These are phyloP conservation scores for Aspergillus ostianus DNA, from an alignment of 495 filamentous ascomycete species.

Conservation along the genomic window DNA sequence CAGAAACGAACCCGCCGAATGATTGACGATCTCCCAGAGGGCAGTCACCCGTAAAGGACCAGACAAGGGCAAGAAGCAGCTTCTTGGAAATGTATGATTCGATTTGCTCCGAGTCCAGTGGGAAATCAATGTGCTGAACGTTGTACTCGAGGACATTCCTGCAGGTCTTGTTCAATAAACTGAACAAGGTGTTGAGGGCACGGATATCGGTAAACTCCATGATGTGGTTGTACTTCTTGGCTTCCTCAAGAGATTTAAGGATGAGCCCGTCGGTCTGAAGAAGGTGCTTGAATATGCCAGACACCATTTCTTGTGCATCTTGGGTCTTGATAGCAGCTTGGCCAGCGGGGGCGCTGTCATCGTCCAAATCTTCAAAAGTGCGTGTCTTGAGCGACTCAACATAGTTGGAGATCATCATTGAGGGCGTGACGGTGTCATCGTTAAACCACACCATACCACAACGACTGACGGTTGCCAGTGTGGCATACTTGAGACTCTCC, in stretches of 20 bases:
- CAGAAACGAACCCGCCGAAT: conserved; percentile 80
- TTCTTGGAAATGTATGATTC: conserved; percentile 92
- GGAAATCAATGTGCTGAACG: conserved; percentile 88
- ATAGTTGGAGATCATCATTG: conserved; percentile 92
- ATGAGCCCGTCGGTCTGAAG: conserved; percentile 78
- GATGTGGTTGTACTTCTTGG: conserved; percentile 82
- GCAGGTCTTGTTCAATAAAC: conserved; percentile 88
- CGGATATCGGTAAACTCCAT: conserved; percentile 95
- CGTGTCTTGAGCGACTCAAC: conserved; percentile 76
- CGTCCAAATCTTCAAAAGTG: conserved; percentile 90
- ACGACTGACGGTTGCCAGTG: conserved; percentile 93
- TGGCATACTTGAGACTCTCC: conserved; percentile 97
- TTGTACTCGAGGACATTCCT: conserved; percentile 94
- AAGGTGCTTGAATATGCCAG: conserved; percentile 71
- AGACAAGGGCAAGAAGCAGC: conserved; percentile 83
- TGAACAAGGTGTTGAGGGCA: conserved; percentile 90
- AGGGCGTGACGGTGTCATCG: conserved; percentile 88
- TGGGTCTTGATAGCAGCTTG: conserved; percentile 74
- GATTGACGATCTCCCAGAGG: conserved; percentile 80
- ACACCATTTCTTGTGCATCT: conserved; percentile 70
- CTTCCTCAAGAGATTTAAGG: conserved; percentile 68
- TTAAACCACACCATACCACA: conserved; percentile 99
- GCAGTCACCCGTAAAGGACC: conserved; percentile 94
- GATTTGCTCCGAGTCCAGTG: conserved; percentile 81
- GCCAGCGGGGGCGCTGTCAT: conserved; percentile 80